Evolutionary conservation across 495 filamentous ascomycete species (phyloP).

Genomic region (Annulohypoxylon stygium): DNA sequence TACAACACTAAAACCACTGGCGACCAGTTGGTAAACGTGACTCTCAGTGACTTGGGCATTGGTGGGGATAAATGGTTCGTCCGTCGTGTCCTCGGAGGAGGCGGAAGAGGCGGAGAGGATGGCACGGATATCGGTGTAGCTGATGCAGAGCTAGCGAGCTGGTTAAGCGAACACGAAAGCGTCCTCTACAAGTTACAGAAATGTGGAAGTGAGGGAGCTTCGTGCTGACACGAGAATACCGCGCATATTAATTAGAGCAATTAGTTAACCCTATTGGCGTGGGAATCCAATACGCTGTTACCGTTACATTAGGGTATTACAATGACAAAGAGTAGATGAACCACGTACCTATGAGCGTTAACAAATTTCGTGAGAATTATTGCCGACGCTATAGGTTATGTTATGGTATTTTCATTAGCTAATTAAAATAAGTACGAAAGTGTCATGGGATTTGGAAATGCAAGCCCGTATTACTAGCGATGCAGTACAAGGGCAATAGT

Average conservation of each 20-base stretch:
- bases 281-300: not conserved
- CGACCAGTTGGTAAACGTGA: constrained; percentile 13
- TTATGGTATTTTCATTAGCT: constrained; percentile 8
- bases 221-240: constrained; percentile 18
- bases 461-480: constrained; percentile 13
- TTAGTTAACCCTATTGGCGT: not conserved
- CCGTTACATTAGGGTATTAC: not conserved
- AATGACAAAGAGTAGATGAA: not conserved
- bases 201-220: constrained; percentile 12
- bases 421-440: constrained; percentile 9
- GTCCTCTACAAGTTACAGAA: constrained; percentile 9
- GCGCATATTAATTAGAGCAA: not conserved
- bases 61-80: constrained; percentile 17
- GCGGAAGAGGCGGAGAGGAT: constrained; percentile 19
- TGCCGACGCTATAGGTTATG: constrained; percentile 4
- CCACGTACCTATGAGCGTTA: not conserved
- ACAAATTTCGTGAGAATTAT: not conserved
- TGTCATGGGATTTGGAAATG: constrained; percentile 9
- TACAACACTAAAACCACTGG: constrained; percentile 3
- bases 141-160: not conserved
- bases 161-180: constrained; percentile 25
- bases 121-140: constrained; percentile 7
- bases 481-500: constrained; percentile 4
- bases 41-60: constrained; percentile 3
- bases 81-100: constrained; percentile 9